phyloP scores from a whole-genome alignment of 768 basidiomycete genomes.

The Rhodotorula kratochvilovae region DNA sequence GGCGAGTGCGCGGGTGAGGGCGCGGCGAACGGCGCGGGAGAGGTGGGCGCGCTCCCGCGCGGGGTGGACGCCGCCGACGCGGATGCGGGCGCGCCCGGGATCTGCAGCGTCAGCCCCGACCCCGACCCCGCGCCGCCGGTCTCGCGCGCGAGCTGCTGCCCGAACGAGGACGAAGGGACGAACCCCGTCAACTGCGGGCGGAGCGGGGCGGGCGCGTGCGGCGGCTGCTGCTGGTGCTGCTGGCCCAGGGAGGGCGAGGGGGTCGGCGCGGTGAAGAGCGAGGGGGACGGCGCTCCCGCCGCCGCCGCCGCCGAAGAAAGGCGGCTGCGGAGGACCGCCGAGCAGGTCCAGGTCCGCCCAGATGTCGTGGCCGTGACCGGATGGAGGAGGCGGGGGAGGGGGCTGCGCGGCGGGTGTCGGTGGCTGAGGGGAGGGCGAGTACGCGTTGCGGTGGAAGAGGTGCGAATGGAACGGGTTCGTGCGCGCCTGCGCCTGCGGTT shows the following conservation, averaged over 20 bases:
- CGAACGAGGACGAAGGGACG: constrained; percentile 32
- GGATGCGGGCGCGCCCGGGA: neutral
- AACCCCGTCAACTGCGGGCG: constrained; percentile 40
- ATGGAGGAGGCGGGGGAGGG: constrained; percentile 5
- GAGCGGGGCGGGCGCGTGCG: constrained; percentile 38
- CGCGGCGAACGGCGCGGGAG: constrained; percentile 2
- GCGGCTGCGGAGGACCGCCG: neutral
- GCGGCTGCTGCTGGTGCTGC: constrained; percentile 8
- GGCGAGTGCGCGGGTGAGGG: neutral
- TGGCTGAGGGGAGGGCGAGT: neutral
- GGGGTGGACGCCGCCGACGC: no score
- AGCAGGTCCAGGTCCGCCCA: constrained; percentile 32
- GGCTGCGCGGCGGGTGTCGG: constrained; percentile 15
- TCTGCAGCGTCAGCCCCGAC: neutral
- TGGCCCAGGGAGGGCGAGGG: constrained; percentile 8
- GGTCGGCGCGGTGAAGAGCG: constrained; percentile 6
- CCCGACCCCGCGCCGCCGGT: neutral
- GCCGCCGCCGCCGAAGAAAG: constrained; percentile 6
- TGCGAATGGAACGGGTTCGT: neutral
- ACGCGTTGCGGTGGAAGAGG: neutral
- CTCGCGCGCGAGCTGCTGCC: constrained; percentile 21
- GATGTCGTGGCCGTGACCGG: constrained; percentile 1
- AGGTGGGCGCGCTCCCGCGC: neutral
- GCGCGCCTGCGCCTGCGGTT: neutral
- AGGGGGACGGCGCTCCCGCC: constrained; percentile 6